A percentile compares a stretch with the other conserved stretches of the same genome.
Evolutionary conservation across 2,329 filamentous ascomycete genomes (phyloP).

Genomic region (Aaosphaeria pasadenensis): DNA sequence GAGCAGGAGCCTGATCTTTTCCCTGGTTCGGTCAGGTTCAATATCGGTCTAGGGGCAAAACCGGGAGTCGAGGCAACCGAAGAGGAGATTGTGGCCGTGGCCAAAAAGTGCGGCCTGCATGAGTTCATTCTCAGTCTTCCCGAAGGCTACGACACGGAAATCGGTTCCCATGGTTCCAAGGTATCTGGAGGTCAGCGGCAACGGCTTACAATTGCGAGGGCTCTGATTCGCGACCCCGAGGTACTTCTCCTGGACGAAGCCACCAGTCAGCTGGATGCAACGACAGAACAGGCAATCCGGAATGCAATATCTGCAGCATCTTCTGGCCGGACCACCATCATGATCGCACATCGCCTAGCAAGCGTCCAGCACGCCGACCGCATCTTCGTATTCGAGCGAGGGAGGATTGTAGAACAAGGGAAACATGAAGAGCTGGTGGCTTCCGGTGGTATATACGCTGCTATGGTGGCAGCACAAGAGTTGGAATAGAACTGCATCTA

Average conservation of each 20-base stretch:
- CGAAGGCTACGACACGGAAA: conserved; percentile 47
- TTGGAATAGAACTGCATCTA: conserved; percentile 16
- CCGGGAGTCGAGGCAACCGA: conserved; percentile 19
- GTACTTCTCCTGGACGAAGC: conserved; percentile 48
- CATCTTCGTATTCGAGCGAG: conserved; percentile 75
- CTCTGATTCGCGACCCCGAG: conserved; percentile 45
- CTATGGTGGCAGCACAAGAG: conserved; percentile 37
- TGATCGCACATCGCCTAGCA: conserved; percentile 73
- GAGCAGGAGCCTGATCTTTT: conserved; percentile 47
- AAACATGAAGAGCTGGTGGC: conserved; percentile 57
- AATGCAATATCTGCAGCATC: conserved; percentile 40
- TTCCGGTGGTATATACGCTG: conserved; percentile 31
- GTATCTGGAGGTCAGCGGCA: conserved; percentile 48
- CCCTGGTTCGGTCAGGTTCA: conserved; percentile 43
- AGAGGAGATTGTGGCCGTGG: conserved; percentile 33
- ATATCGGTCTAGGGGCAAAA: conserved; percentile 41
- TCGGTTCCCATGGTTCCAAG: conserved; percentile 41
- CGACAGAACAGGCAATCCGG: conserved; percentile 43
- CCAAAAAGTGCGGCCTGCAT: conserved; percentile 44
- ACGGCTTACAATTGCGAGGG: conserved; percentile 45
- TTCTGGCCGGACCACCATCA: conserved; percentile 60
- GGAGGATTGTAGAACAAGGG: conserved; percentile 60
- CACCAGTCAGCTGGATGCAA: conserved; percentile 46
- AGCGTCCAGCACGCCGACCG: conserved; percentile 76
- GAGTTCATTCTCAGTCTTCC: conserved; percentile 48